Conservation (phyloP, 176 grass and related monocot species). For the Oropetium thomaeum region DNA sequence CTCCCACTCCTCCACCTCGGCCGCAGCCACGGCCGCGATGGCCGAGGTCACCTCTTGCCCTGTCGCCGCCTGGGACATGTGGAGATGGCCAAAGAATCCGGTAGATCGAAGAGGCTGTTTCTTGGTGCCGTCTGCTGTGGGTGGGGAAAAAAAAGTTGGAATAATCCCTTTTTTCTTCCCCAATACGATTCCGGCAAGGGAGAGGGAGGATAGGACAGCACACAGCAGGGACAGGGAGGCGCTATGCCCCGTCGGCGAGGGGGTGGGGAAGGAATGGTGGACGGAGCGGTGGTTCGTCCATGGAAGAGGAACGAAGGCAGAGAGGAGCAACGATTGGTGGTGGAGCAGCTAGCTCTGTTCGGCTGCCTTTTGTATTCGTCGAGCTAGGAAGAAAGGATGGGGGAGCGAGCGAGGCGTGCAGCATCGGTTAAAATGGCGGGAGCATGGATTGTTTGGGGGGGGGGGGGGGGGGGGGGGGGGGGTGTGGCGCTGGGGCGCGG, state of each 20-base stretch:
- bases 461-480: too few species aligned
- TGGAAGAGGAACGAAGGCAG: constrained; percentile 23
- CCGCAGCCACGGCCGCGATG: constrained; percentile 20
- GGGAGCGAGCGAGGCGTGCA: background rate
- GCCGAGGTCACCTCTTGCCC: constrained; percentile 33
- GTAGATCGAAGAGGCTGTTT: background rate
- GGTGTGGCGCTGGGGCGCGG: too few species aligned
- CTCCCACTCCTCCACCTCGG: constrained; percentile 53
- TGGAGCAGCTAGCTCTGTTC: constrained; percentile 18
- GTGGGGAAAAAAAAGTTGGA: too few species aligned
- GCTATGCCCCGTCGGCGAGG: constrained; percentile 41
- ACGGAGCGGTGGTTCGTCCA: constrained; percentile 38
- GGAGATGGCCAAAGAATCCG: background rate
- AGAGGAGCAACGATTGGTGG: constrained; percentile 29
- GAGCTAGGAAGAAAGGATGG: background rate
- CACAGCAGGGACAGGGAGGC: background rate
- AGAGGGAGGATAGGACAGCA: background rate
- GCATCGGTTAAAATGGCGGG: constrained; percentile 52
- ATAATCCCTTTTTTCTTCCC: background rate
- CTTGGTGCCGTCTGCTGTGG: background rate
- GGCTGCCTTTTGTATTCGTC: constrained; percentile 33
- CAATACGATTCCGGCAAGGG: background rate
- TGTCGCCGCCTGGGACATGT: constrained; percentile 32
- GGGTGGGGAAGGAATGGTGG: constrained; percentile 15
- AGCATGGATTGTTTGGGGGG: constrained; percentile 9